Evolutionary conservation across 1,284 basidiomycete genomes (phyloP).

Genomic region (Rhodotorula sp.): DNA sequence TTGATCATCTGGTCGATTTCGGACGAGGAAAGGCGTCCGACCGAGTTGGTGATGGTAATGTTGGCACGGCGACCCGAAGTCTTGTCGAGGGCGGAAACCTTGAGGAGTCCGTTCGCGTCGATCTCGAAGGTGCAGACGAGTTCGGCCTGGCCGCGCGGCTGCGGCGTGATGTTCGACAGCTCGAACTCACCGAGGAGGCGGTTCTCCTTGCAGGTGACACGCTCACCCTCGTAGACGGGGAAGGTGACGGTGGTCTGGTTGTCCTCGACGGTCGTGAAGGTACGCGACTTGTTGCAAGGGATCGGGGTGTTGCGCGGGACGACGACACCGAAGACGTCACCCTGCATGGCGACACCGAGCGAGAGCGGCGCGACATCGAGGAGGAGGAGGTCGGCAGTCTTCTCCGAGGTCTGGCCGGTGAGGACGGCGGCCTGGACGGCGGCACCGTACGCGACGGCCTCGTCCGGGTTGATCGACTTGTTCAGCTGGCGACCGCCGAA

Average conservation of each 20-base stretch:
- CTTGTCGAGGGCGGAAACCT: conserved; percentile 91
- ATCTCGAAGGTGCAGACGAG: conserved; percentile 90
- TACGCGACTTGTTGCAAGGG: conserved; percentile 92
- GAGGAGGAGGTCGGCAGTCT: conserved; percentile 89
- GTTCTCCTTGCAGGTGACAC: conserved; percentile 95
- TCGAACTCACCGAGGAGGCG: conserved; percentile 95
- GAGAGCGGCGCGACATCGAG: conserved; percentile 93
- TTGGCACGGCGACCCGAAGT: conserved; percentile 94
- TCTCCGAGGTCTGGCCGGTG: conserved; percentile 92
- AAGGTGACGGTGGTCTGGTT: conserved; percentile 94
- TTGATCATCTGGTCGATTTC: conserved; percentile 99
- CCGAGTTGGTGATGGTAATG: conserved; percentile 86
- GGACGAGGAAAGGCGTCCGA: conserved; percentile 86
- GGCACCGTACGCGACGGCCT: conserved; percentile 65
- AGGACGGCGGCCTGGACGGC: conserved; percentile 96
- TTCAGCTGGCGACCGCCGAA: conserved; percentile 96
- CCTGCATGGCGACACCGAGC: conserved; percentile 97
- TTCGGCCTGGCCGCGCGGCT: conserved; percentile 94
- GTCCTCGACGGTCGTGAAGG: conserved; percentile 97
- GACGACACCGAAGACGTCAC: conserved; percentile 93
- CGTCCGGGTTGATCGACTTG: conserved; percentile 71
- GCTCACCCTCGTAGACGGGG: conserved; percentile 98
- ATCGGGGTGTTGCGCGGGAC: conserved; percentile 96
- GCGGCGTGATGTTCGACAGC: conserved; percentile 90
- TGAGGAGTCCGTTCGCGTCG: conserved; percentile 92